Conservation (phyloP, 169 alveolate species). For the Theileria luwenshuni region DNA sequence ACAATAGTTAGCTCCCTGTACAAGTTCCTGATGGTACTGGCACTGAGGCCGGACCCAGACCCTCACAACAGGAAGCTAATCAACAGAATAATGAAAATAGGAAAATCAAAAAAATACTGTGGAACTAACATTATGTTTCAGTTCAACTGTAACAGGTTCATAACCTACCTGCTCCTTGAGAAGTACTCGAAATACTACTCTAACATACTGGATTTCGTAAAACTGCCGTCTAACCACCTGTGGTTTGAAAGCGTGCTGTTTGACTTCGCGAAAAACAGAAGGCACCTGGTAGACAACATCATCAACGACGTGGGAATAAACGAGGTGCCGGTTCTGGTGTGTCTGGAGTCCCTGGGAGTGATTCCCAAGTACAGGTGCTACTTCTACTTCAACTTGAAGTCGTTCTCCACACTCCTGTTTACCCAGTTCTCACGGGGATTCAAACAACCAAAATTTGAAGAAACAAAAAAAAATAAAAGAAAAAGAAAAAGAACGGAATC, state of each 20-base stretch:
- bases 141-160: constrained; percentile 20
- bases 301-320: constrained; percentile 12
- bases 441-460: no score
- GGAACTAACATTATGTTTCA: constrained; percentile 14
- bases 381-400: constrained; percentile 30
- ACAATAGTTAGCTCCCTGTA: constrained; percentile 1
- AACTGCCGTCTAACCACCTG: constrained; percentile 35
- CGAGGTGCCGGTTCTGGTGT: constrained; percentile 48
- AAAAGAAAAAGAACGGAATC: not conserved
- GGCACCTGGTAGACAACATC: not conserved
- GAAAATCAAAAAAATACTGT: constrained; percentile 3
- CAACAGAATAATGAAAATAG: constrained; percentile 11
- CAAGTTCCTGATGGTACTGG: constrained; percentile 21
- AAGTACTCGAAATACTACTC: constrained; percentile 17
- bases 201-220: constrained; percentile 30
- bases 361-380: constrained; percentile 38
- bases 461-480: not conserved
- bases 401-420: constrained; percentile 43
- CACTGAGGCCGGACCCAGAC: constrained; percentile 3
- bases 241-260: constrained; percentile 61
- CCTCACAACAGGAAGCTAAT: constrained; percentile 6
- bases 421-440: constrained; percentile 25
- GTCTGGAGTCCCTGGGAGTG: constrained; percentile 31
- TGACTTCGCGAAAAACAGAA: constrained; percentile 26
- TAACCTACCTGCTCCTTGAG: constrained; percentile 19